Conservation (phyloP, 192 early-diverging fungal genomes). For the Tieghemiomyces parasiticus region DNA sequence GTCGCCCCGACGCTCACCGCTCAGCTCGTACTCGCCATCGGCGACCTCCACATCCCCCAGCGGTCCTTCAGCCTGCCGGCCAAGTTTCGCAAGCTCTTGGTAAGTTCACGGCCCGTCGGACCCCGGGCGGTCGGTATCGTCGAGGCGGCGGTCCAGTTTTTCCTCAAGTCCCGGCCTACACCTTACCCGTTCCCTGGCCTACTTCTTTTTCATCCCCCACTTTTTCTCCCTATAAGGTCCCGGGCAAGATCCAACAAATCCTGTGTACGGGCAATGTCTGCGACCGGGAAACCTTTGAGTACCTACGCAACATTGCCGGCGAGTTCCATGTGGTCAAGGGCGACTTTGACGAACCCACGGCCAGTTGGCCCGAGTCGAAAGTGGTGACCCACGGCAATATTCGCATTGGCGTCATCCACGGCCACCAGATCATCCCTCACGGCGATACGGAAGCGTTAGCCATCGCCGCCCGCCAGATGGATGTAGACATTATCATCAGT, state of each 20-base stretch:
- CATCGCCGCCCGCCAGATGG: slow-evolving; percentile 70
- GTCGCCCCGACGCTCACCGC: too few species aligned
- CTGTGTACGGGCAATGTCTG: slow-evolving; percentile 83
- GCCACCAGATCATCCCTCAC: slow-evolving; percentile 48
- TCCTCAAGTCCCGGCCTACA: too few species aligned
- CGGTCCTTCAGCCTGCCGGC: slow-evolving; percentile 72
- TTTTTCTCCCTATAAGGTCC: too few species aligned
- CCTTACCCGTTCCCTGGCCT: too few species aligned
- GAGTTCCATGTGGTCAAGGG: slow-evolving; percentile 65
- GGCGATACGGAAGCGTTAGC: slow-evolving; percentile 56
- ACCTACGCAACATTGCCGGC: slow-evolving; percentile 64
- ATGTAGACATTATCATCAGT: slow-evolving; percentile 78
- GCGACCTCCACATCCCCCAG: slow-evolving; percentile 92
- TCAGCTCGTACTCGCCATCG: slow-evolving; percentile 73
- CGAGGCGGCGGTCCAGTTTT: neutral
- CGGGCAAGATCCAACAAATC: slow-evolving; percentile 94
- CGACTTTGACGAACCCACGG: slow-evolving; percentile 50
- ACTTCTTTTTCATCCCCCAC: too few species aligned
- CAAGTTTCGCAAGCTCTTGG: slow-evolving; percentile 87
- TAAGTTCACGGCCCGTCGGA: slow-evolving; percentile 22
- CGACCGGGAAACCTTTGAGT: slow-evolving; percentile 74
- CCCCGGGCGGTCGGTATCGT: neutral
- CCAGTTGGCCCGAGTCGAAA: slow-evolving; percentile 39
- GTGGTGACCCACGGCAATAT: slow-evolving; percentile 45
- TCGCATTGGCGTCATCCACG: slow-evolving; percentile 65